Evolutionary conservation across 225 moss, liverwort and hornwort species (phyloP).

Genomic region (Physcomitrium patens): DNA sequence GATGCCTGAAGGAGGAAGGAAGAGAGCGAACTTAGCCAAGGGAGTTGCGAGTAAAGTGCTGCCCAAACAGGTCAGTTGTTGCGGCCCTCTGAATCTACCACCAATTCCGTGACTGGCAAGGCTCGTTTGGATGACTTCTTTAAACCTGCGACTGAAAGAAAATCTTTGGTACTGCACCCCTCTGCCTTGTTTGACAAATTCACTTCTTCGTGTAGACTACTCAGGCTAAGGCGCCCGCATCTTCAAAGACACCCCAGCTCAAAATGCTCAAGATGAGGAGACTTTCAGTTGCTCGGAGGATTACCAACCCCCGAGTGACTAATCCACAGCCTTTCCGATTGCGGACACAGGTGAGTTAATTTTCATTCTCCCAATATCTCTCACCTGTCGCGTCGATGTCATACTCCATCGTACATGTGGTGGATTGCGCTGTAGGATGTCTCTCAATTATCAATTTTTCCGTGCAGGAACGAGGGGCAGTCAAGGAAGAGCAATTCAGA

Average conservation of each 20-base stretch:
- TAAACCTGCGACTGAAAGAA: too few species aligned
- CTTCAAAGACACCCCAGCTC: slow-evolving; percentile 17
- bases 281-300: slow-evolving; percentile 40
- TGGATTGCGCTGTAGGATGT: too few species aligned
- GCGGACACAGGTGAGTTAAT: slow-evolving; percentile 52
- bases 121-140: too few species aligned
- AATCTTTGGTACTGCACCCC: too few species aligned
- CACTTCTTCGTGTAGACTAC: background rate
- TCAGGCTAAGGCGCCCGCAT: slow-evolving; percentile 28
- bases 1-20: slow-evolving; percentile 35
- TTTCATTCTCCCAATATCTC: background rate
- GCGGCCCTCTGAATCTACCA: too few species aligned
- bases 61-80: slow-evolving; percentile 31
- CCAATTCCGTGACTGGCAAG: too few species aligned
- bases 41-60: slow-evolving; percentile 14
- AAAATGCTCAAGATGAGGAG: slow-evolving; percentile 36
- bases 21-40: slow-evolving; percentile 44
- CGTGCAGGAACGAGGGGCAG: slow-evolving; percentile 55
- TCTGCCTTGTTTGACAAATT: background rate
- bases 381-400: too few species aligned
- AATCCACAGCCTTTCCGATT: slow-evolving; percentile 61
- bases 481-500: slow-evolving; percentile 61
- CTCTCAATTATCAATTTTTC: too few species aligned
- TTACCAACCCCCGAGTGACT: slow-evolving; percentile 45
- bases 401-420: too few species aligned